These are phyloP conservation scores for Volvox africanus DNA, from an alignment of 139 green algal genomes.

Conservation along the genomic window DNA sequence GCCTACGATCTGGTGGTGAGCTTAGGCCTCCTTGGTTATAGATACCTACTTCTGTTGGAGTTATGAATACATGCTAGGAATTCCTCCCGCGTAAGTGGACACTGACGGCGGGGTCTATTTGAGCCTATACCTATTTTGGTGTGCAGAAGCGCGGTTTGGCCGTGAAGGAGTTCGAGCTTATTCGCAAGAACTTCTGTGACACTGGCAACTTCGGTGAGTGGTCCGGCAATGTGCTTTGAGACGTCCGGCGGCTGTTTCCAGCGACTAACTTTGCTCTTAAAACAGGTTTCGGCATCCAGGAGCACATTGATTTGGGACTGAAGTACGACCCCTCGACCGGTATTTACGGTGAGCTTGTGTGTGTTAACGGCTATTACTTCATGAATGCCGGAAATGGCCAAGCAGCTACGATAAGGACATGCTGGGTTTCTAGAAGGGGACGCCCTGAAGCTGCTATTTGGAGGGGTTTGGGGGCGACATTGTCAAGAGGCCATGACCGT, in stretches of 20 bases:
- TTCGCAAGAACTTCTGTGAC: conserved; percentile 97
- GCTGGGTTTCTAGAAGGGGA: no score
- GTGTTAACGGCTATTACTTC: background rate
- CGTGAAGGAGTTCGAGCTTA: conserved; percentile 99
- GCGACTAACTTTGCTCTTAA: background rate
- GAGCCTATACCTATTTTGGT: background rate
- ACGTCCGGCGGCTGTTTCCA: background rate
- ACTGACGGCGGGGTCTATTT: background rate
- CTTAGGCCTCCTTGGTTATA: background rate
- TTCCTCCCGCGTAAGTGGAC: background rate
- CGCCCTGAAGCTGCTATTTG: no score
- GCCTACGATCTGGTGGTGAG: conserved; percentile 96
- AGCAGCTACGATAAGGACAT: no score
- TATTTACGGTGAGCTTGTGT: conserved; percentile 91
- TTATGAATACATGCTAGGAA: background rate
- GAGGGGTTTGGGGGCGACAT: no score
- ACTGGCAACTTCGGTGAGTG: conserved; percentile 94
- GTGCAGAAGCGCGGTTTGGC: conserved; percentile 96
- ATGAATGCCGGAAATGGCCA: no score
- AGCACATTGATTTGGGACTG: conserved; percentile 99
- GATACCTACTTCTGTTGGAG: no score
- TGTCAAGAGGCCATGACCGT: no score
- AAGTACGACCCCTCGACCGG: conserved; percentile 99
- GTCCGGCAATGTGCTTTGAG: background rate
- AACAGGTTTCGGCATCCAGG: conserved; percentile 93